Percentiles rank a stretch among this genome's conserved stretches.
phyloP scores from a whole-genome alignment of 1,139 yeast genomes.

The Magnusiomyces tetraspermus region DNA sequence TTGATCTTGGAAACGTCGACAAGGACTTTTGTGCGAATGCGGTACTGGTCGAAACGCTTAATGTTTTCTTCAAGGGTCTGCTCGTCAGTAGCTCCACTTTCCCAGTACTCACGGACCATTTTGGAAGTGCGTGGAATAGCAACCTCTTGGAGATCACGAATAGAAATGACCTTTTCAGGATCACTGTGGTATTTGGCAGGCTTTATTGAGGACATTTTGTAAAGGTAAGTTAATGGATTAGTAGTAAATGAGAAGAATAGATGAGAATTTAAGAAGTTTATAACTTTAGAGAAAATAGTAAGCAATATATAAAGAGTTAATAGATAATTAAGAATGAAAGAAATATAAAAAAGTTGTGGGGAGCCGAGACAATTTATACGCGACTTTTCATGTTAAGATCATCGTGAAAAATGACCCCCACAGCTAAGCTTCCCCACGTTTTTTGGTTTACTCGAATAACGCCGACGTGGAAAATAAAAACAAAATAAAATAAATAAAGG shows the following conservation, averaged over 20 bases:
- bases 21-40: slow-evolving; percentile 39
- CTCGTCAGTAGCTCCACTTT: slow-evolving; percentile 33
- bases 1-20: slow-evolving; percentile 36
- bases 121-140: slow-evolving; percentile 25
- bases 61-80: slow-evolving; percentile 30
- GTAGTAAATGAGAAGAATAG: background rate
- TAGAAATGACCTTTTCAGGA: slow-evolving; percentile 18
- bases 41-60: slow-evolving; percentile 26
- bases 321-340: background rate
- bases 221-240: background rate
- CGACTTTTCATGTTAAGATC: no score
- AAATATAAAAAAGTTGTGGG: no score
- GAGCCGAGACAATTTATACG: no score
- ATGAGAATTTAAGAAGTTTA: background rate
- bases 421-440: no score
- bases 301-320: no score
- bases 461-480: no score
- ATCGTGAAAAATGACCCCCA: no score
- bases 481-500: no score
- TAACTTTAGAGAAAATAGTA: background rate
- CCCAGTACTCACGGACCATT: slow-evolving; percentile 33
- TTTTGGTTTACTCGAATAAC: no score
- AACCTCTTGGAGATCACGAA: slow-evolving; percentile 22
- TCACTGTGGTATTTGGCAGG: slow-evolving; percentile 6
- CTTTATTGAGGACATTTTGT: background rate